phyloP scores from a whole-genome alignment of 257 asterid genomes.

The Jacaranda copaia region DNA sequence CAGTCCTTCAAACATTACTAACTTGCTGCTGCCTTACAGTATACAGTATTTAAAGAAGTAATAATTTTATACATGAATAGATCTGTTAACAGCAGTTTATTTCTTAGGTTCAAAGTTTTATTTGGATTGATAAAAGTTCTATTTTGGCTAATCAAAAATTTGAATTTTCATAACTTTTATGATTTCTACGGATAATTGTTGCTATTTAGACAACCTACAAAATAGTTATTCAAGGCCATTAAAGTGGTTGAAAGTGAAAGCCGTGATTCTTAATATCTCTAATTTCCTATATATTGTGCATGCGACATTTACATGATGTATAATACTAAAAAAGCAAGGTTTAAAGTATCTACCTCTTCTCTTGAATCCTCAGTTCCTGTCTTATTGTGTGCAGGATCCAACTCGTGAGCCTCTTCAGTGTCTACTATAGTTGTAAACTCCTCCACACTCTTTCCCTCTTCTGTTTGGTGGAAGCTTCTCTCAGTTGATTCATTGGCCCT shows the following conservation, averaged over 20 bases:
- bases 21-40: no score
- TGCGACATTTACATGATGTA: conserved; percentile 8
- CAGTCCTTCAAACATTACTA: neutral
- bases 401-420: conserved; percentile 36
- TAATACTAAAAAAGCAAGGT: conserved; percentile 22
- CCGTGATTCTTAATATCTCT: neutral
- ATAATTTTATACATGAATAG: no score
- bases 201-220: neutral
- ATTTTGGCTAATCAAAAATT: neutral
- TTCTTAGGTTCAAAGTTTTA: neutral
- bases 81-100: neutral
- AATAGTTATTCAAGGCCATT: neutral
- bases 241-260: neutral
- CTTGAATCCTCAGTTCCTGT: conserved; percentile 37
- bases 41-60: no score
- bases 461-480: conserved; percentile 30
- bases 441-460: conserved; percentile 32
- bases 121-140: neutral
- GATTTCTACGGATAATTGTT: neutral
- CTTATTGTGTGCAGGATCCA: conserved; percentile 30
- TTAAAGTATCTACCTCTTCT: conserved; percentile 45
- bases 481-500: conserved; percentile 35
- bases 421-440: conserved; percentile 33
- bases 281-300: conserved; percentile 1
- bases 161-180: neutral